Conservation (phyloP, 2,329 filamentous ascomycete species). For the Arthrobotrys sphaeroides region DNA sequence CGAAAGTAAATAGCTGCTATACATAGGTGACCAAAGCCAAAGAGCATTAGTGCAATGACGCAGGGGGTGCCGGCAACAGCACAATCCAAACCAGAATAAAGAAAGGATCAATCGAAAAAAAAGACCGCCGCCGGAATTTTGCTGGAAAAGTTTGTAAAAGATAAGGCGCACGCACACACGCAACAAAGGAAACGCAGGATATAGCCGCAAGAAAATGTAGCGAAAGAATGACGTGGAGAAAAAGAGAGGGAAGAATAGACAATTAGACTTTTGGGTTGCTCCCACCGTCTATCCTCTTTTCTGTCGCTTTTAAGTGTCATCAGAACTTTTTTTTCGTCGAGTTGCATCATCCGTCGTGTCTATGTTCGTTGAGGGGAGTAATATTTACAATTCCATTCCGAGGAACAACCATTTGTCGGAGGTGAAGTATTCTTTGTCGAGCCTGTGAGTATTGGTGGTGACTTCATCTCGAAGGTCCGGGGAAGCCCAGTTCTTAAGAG, state of each 20-base stretch:
- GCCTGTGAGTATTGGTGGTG: conserved; percentile 37
- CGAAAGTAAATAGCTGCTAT: conserved; percentile 24
- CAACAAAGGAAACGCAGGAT: conserved; percentile 25
- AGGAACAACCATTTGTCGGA: conserved; percentile 86
- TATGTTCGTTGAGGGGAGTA: conserved; percentile 29
- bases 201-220: conserved; percentile 45
- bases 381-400: conserved; percentile 79
- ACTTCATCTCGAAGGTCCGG: conserved; percentile 62
- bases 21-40: conserved; percentile 17
- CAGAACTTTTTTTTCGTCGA: conserved; percentile 28
- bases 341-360: conserved; percentile 46
- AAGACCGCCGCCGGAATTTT: conserved; percentile 29
- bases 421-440: conserved; percentile 67
- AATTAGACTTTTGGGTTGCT: conserved; percentile 17
- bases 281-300: conserved; percentile 35
- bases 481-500: conserved; percentile 77
- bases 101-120: conserved; percentile 26
- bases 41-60: conserved; percentile 27
- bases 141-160: conserved; percentile 40
- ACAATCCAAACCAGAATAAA: conserved; percentile 38
- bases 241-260: conserved; percentile 33
- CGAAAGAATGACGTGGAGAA: conserved; percentile 41
- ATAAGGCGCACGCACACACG: conserved; percentile 10
- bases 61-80: conserved; percentile 48
- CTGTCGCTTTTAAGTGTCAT: conserved; percentile 47